phyloP scores from a whole-genome alignment of 768 basidiomycete genomes.

The Tricholoma bakamatsutake region DNA sequence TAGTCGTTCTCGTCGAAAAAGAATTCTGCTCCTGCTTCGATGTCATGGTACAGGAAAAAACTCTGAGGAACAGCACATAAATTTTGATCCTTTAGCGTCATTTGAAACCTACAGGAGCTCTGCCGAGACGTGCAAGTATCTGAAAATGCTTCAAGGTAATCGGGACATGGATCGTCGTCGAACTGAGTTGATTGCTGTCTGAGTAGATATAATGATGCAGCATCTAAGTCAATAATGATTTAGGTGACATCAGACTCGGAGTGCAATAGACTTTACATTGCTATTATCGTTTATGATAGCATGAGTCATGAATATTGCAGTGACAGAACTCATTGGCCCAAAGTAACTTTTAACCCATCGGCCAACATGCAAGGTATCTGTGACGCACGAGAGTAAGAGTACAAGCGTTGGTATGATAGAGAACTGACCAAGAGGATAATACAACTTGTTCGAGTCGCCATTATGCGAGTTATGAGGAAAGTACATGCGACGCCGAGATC shows the following conservation, averaged over 20 bases:
- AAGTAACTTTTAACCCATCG: slow-evolving; percentile 55
- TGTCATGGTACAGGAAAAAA: slow-evolving; percentile 50
- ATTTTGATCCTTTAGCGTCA: neutral
- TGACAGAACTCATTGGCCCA: slow-evolving; percentile 48
- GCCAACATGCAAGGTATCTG: slow-evolving; percentile 54
- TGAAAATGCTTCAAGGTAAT: slow-evolving; percentile 74
- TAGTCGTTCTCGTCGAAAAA: slow-evolving; percentile 69
- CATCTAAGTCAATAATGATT: slow-evolving; percentile 29
- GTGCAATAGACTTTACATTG: slow-evolving; percentile 25
- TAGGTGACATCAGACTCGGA: neutral
- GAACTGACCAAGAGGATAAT: slow-evolving; percentile 53
- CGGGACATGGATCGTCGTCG: slow-evolving; percentile 42
- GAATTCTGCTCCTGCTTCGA: slow-evolving; percentile 63
- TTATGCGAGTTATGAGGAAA: slow-evolving; percentile 33
- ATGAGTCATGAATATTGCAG: slow-evolving; percentile 68
- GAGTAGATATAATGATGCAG: slow-evolving; percentile 35
- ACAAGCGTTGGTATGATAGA: neutral
- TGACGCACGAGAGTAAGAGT: neutral
- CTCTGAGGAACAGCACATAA: slow-evolving; percentile 28
- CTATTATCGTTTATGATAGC: slow-evolving; percentile 64
- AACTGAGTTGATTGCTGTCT: slow-evolving; percentile 20
- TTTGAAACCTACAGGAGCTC: slow-evolving; percentile 44
- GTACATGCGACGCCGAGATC: slow-evolving; percentile 52
- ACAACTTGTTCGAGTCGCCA: slow-evolving; percentile 43
- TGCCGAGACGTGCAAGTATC: slow-evolving; percentile 62